Evolutionary conservation across 2,329 filamentous ascomycete genomes (phyloP).

Genomic region (Cercospora zeae-maydis): DNA sequence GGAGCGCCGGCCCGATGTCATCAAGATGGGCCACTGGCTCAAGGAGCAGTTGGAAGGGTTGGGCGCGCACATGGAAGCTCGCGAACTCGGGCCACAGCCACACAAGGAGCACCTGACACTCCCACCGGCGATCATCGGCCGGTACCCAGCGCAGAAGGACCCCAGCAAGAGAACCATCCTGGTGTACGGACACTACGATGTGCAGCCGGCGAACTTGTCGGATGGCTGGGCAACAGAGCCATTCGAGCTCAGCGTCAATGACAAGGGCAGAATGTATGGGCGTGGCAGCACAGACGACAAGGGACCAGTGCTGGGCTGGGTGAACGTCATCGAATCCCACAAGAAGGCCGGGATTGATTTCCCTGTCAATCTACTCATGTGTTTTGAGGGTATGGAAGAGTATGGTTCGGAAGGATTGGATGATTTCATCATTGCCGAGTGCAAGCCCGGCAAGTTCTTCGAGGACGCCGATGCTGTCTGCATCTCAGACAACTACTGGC

Average conservation of each 20-base stretch:
- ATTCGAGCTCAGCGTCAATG: slow-evolving; percentile 81
- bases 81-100: slow-evolving; percentile 85
- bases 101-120: slow-evolving; percentile 86
- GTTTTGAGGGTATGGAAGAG: slow-evolving; percentile 99
- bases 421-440: slow-evolving; percentile 87
- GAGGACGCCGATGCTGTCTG: slow-evolving; percentile 93
- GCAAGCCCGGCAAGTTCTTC: slow-evolving; percentile 75
- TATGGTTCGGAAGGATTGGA: slow-evolving; percentile 95
- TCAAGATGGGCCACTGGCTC: slow-evolving; percentile 93
- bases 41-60: slow-evolving; percentile 76
- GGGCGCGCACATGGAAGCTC: slow-evolving; percentile 82
- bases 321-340: slow-evolving; percentile 97
- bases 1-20: slow-evolving; percentile 81
- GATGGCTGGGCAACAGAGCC: slow-evolving; percentile 97
- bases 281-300: slow-evolving; percentile 97
- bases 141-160: slow-evolving; percentile 75
- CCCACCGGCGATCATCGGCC: slow-evolving; percentile 84
- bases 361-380: slow-evolving; percentile 97
- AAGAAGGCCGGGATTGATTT: slow-evolving; percentile 91
- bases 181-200: slow-evolving; percentile 98
- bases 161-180: slow-evolving; percentile 91
- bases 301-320: slow-evolving; percentile 92
- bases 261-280: slow-evolving; percentile 92
- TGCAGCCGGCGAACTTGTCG: slow-evolving; percentile 87
- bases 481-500: slow-evolving; percentile 99